Evolutionary conservation across 768 basidiomycete genomes (phyloP).

Genomic region (Auriculariales sp.): DNA sequence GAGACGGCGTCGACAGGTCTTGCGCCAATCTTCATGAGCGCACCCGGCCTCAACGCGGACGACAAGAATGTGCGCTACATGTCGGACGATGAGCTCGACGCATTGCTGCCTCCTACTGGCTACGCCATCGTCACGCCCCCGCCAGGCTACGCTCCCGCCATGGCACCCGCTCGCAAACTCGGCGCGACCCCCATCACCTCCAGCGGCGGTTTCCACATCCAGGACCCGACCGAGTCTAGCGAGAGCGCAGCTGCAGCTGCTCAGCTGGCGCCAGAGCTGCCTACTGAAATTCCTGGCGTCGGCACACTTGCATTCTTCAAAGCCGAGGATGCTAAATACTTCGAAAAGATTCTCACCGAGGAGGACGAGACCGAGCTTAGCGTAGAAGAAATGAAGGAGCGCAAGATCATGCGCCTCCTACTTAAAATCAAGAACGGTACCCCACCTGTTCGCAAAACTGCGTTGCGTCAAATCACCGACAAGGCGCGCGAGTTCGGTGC

Average conservation of each 20-base stretch:
- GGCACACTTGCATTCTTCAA: conserved; percentile 98
- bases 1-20: conserved; percentile 39
- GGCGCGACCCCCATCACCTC: conserved; percentile 33
- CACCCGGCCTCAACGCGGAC: conserved; percentile 61
- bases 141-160: conserved; percentile 76
- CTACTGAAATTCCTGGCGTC: conserved; percentile 96
- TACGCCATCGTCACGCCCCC: conserved; percentile 91
- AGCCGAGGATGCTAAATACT: conserved; percentile 94
- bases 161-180: conserved; percentile 38
- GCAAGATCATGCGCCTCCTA: conserved; percentile 95
- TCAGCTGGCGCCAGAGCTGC: conserved; percentile 82
- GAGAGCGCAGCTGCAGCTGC: conserved; percentile 80
- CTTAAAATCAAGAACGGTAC: conserved; percentile 99
- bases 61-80: conserved; percentile 96
- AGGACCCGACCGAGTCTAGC: conserved; percentile 76
- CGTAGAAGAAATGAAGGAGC: conserved; percentile 97
- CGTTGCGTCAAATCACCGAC: conserved; percentile 95
- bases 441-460: conserved; percentile 94
- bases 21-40: conserved; percentile 77
- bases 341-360: conserved; percentile 88
- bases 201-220: conserved; percentile 87
- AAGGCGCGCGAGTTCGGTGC: conserved; percentile 98
- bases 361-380: conserved; percentile 88
- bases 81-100: conserved; percentile 89
- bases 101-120: conserved; percentile 71